phyloP scores from a whole-genome alignment of 352 stramenopile genomes.

The Globisporangium takayamanum region DNA sequence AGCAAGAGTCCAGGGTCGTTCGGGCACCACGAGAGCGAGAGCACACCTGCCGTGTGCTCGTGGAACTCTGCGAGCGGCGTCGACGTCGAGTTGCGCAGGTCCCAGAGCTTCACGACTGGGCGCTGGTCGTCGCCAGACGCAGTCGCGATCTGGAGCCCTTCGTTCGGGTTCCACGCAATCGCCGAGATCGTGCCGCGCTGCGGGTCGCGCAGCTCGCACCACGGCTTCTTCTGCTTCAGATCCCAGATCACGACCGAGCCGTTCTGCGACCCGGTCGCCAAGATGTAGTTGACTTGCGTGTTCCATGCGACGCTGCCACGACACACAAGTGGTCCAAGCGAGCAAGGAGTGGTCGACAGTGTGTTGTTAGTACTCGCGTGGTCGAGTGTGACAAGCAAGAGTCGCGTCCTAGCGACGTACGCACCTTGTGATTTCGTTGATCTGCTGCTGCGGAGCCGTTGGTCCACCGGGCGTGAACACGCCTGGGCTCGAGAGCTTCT shows the following conservation, averaged over 20 bases:
- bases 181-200: constrained; percentile 86
- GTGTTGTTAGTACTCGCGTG: not conserved
- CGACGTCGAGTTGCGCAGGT: constrained; percentile 96
- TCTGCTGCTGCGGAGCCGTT: constrained; percentile 48
- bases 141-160: constrained; percentile 96
- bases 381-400: not conserved
- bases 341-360: not conserved
- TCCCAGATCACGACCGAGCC: constrained; percentile 97
- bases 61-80: constrained; percentile 94
- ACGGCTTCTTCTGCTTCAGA: constrained; percentile 96
- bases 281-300: constrained; percentile 96
- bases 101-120: constrained; percentile 96
- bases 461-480: constrained; percentile 87
- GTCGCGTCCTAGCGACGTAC: not conserved
- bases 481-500: constrained; percentile 84
- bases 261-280: constrained; percentile 93
- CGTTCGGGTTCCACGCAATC: constrained; percentile 96
- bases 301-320: constrained; percentile 93
- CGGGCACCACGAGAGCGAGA: constrained; percentile 97
- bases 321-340: not conserved
- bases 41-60: constrained; percentile 93
- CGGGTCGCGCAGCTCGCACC: constrained; percentile 94
- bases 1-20: constrained; percentile 91
- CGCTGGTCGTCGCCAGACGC: constrained; percentile 93
- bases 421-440: constrained; percentile 81